phyloP scores from a whole-genome alignment of 768 basidiomycete genomes.

The Suillus cothurnatus region DNA sequence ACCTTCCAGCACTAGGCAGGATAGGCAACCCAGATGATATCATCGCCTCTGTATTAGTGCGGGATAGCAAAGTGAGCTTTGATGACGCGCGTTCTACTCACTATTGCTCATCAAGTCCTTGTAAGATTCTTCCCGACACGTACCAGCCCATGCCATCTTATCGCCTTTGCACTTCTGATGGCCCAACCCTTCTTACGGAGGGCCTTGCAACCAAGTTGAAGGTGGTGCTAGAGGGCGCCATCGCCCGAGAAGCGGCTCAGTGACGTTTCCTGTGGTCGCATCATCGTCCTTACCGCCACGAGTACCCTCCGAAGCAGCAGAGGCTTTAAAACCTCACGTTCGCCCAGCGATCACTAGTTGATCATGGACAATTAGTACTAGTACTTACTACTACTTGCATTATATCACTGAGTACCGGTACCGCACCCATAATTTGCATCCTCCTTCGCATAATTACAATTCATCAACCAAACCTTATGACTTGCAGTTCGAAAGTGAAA shows the following conservation, averaged over 20 bases:
- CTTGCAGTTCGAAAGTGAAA: not conserved
- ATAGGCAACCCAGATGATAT: slow-evolving; percentile 88
- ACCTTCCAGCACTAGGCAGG: slow-evolving; percentile 71
- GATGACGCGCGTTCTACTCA: not conserved
- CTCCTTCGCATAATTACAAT: not conserved
- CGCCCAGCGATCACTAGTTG: not conserved
- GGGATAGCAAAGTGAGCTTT: slow-evolving; percentile 59
- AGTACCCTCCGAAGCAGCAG: not conserved
- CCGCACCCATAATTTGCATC: not conserved
- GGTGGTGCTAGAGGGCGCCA: slow-evolving; percentile 37
- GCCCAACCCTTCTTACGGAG: slow-evolving; percentile 66
- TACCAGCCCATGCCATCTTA: slow-evolving; percentile 87
- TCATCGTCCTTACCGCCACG: not conserved
- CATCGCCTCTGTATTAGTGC: slow-evolving; percentile 71
- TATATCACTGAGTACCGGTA: not conserved
- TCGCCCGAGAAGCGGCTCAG: slow-evolving; percentile 31
- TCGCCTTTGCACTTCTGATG: slow-evolving; percentile 76
- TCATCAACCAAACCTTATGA: not conserved
- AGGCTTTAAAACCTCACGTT: not conserved
- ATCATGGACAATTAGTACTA: not conserved
- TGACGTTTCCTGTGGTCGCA: not conserved
- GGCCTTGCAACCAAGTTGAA: slow-evolving; percentile 58
- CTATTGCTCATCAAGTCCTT: not conserved
- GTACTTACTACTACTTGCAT: not conserved
- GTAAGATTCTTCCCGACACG: slow-evolving; percentile 66